These are phyloP conservation scores for Obelidium mucronatum DNA, from an alignment of 192 early-diverging fungal species.

Conservation along the genomic window DNA sequence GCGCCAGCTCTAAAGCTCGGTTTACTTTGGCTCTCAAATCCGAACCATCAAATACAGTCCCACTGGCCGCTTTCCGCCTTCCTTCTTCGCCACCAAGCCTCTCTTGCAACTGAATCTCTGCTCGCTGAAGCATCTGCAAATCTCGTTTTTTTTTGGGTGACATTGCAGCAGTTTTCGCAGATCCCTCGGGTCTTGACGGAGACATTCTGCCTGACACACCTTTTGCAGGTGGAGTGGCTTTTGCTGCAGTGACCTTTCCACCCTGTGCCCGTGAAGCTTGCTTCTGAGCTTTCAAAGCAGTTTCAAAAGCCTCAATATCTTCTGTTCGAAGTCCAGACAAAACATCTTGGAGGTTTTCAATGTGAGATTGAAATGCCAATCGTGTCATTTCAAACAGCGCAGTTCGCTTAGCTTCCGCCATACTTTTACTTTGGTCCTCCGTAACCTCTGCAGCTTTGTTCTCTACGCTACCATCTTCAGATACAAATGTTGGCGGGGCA, in stretches of 20 bases:
- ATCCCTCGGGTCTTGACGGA: conserved; percentile 1
- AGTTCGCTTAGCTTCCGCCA: not conserved
- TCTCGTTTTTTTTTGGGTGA: conserved; percentile 29
- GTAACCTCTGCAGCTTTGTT: conserved; percentile 51
- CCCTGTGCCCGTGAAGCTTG: not conserved
- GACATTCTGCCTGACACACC: not conserved
- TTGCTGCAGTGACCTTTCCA: not conserved
- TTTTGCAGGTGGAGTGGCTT: not conserved
- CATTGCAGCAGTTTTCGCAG: not conserved
- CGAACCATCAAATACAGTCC: conserved; percentile 54
- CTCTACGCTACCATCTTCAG: conserved; percentile 30
- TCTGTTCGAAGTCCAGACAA: conserved; percentile 60
- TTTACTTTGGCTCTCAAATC: conserved; percentile 42
- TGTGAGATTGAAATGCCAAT: conserved; percentile 49
- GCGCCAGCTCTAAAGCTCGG: conserved; percentile 31
- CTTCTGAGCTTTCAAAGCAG: conserved; percentile 12
- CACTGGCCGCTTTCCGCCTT: conserved; percentile 20
- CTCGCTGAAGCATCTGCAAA: conserved; percentile 28
- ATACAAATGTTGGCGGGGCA: conserved; percentile 45
- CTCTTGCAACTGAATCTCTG: conserved; percentile 17
- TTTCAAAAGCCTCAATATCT: conserved; percentile 49
- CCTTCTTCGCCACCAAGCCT: conserved; percentile 16
- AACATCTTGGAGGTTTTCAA: conserved; percentile 62
- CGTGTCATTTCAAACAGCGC: conserved; percentile 44
- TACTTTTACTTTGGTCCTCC: not conserved